Conservation (phyloP, 1,139 yeast species). For the Geotrichum aggregatum region DNA sequence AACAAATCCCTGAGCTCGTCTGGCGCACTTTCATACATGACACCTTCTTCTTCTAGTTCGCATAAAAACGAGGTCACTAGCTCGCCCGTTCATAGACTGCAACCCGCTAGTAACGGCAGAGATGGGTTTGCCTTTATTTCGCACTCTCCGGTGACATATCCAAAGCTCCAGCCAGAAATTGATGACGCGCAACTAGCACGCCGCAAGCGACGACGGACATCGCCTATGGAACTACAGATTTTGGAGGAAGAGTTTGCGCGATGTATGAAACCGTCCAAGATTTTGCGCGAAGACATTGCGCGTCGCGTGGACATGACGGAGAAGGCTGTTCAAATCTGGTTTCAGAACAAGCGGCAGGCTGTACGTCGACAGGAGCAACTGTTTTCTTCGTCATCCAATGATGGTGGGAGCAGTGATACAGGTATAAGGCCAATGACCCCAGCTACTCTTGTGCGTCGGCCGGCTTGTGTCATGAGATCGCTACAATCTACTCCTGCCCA, state of each 20-base stretch:
- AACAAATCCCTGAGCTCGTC: background rate
- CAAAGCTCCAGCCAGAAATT: constrained; percentile 75
- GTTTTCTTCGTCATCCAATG: constrained; percentile 10
- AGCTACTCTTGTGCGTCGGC: background rate
- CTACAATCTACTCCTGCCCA: background rate
- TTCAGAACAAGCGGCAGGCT: constrained; percentile 90
- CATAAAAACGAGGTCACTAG: background rate
- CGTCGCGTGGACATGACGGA: constrained; percentile 83
- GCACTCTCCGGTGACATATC: constrained; percentile 75
- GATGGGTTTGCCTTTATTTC: constrained; percentile 70
- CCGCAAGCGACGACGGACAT: constrained; percentile 90
- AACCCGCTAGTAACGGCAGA: background rate
- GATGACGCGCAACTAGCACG: constrained; percentile 89
- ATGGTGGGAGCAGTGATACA: constrained; percentile 10
- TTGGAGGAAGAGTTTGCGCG: constrained; percentile 71
- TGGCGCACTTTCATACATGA: background rate
- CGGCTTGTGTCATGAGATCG: too few species aligned
- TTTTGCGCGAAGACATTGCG: constrained; percentile 72
- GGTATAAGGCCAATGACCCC: constrained; percentile 1
- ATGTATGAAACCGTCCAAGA: constrained; percentile 78
- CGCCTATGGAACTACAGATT: constrained; percentile 76
- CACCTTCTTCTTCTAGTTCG: constrained; percentile 11
- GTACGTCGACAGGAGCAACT: constrained; percentile 47
- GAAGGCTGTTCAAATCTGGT: constrained; percentile 97
- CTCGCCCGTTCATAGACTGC: constrained; percentile 6